phyloP scores from a whole-genome alignment of 305 asterid species.

The Fraxinus sp. region DNA sequence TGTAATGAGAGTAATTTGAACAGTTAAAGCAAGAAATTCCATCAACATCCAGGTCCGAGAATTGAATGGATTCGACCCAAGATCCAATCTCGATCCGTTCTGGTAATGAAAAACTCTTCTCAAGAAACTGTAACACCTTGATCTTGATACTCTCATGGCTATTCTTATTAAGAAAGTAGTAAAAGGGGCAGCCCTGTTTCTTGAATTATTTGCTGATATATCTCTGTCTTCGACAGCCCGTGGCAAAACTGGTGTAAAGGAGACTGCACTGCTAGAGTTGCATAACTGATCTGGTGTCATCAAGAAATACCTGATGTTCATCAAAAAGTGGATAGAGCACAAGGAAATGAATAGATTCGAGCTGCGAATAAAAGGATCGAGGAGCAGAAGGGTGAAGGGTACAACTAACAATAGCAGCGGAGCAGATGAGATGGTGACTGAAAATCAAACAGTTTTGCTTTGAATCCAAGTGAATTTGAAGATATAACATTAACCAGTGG shows the following conservation, averaged over 20 bases:
- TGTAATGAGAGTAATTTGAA: conserved; percentile 46
- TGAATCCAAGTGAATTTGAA: conserved; percentile 54
- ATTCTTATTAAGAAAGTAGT: conserved; percentile 58
- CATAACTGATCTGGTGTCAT: conserved; percentile 54
- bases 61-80: conserved; percentile 82
- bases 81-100: conserved; percentile 73
- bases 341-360: too few species aligned
- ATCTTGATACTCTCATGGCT: conserved; percentile 69
- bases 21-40: conserved; percentile 51
- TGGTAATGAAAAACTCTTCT: conserved; percentile 90
- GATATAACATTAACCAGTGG: conserved; percentile 49
- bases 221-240: conserved; percentile 40
- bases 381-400: conserved; percentile 35
- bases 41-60: conserved; percentile 70
- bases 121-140: conserved; percentile 66
- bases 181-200: conserved; percentile 40
- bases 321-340: conserved; percentile 10
- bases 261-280: conserved; percentile 37
- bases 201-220: conserved; percentile 24
- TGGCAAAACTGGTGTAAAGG: conserved; percentile 41
- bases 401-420: conserved; percentile 31
- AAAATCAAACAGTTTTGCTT: conserved; percentile 77
- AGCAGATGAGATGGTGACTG: conserved; percentile 81
- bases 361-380: conserved; percentile 37
- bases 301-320: conserved; percentile 52